Base-by-base conservation (phyloP, 495 filamentous ascomycete species). In the Xylona heveae region DNA sequence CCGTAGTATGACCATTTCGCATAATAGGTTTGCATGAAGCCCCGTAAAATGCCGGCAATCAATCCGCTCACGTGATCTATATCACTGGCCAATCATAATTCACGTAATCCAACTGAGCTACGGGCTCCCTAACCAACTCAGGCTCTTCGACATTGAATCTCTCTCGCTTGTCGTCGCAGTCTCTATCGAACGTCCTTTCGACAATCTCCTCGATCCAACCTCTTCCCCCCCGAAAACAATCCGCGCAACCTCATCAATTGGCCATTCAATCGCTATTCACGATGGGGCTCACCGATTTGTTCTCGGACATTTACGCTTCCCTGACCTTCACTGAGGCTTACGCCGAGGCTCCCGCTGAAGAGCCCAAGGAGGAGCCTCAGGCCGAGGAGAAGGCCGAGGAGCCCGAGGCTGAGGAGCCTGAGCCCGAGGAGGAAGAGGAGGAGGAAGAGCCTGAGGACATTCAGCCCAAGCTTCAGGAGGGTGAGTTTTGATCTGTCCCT, bases 391-490 rank as follows among this genome's bases (percentile, higher is more conserved):
- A 56, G 24, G 61, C 57, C 3, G 60, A 52, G 24, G 59, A 52
- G 9, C 58, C 33, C 38, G 59, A 57, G 39, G 49, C 43, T 15
- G 41, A 50, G n/a, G 63, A 53, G 24, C 58, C 52, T n/a, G 60
- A 55, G 36, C 58, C 47, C 16, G 54, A 55, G 38, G 52, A 49
- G 21, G 54, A 51, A 17, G 54, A 50, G 17, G 58, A 53, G 31
- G 57, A 54, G 19, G 57, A 91, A 39, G 85, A 95, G 63, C 64
- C 71, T 30, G 70, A 71, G 42, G 88, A 97, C 49, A 66, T 69
- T 38, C 90, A 90, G 66, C 79, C 82, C 38, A 70, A 71, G 58
- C 53, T 97, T 35, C 75, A 88, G 49, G 81, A 84, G 63, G 83
- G 88, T 94, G 58, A 57, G 77, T 78, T 21, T 24, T 28, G 24